These are phyloP conservation scores for Diacronema lutheri DNA, from an alignment of 78 protist species.

Conservation along the genomic window DNA sequence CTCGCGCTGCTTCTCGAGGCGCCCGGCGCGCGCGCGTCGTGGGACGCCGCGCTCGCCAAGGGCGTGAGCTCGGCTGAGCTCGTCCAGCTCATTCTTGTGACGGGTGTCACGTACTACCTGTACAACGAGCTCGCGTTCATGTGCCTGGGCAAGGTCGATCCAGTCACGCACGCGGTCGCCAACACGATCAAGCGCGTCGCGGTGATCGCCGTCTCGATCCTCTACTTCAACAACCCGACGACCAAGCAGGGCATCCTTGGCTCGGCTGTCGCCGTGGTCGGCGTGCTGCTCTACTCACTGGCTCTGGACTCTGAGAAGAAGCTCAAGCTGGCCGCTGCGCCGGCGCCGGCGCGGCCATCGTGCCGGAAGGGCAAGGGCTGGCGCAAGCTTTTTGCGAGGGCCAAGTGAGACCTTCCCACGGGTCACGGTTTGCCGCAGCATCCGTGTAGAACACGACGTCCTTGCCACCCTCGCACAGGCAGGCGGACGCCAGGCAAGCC, in stretches of 20 bases:
- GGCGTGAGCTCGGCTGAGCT: background rate
- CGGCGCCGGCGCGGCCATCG: no score
- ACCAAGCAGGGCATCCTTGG: slow-evolving; percentile 6
- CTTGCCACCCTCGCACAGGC: no score
- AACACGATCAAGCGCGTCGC: slow-evolving; percentile 47
- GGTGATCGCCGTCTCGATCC: slow-evolving; percentile 19
- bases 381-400: no score
- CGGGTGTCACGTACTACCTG: background rate
- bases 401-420: no score
- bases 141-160: background rate
- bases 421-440: no score
- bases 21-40: background rate
- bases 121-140: slow-evolving; percentile 10
- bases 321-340: no score
- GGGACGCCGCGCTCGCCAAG: background rate
- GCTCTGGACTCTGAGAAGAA: no score
- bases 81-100: background rate
- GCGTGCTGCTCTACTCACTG: slow-evolving; percentile 30
- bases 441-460: no score
- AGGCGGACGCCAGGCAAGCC: no score
- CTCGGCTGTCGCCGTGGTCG: slow-evolving; percentile 26
- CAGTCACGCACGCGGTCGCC: slow-evolving; percentile 25
- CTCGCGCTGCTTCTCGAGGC: background rate
- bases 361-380: no score
- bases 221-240: slow-evolving; percentile 25